phyloP scores from a whole-genome alignment of 148 eudicot species.

The Camellia sinensis region DNA sequence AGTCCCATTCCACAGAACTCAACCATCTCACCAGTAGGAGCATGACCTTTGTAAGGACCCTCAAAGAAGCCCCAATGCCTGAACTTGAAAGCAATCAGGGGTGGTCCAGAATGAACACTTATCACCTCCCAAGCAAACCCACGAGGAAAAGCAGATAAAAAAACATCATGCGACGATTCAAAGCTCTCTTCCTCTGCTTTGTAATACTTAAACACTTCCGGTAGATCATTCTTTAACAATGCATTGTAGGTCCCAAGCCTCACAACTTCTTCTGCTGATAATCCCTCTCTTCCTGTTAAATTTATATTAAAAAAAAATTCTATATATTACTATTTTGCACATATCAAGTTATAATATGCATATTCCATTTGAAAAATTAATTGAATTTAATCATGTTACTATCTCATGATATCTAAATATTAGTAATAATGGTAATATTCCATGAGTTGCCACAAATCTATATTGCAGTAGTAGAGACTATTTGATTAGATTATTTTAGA shows the following conservation, averaged over 20 bases:
- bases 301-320: background rate
- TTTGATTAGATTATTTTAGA: no score
- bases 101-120: constrained; percentile 74
- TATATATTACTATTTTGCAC: no score
- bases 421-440: no score
- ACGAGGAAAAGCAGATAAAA: constrained; percentile 70
- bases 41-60: constrained; percentile 73
- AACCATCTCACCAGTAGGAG: constrained; percentile 75
- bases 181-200: constrained; percentile 78
- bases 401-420: no score
- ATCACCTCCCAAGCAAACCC: constrained; percentile 91
- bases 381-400: no score
- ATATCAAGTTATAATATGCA: no score
- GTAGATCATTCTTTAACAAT: constrained; percentile 58
- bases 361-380: no score
- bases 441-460: no score
- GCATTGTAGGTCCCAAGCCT: constrained; percentile 72
- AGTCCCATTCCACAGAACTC: constrained; percentile 79
- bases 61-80: constrained; percentile 95
- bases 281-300: constrained; percentile 59
- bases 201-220: constrained; percentile 59
- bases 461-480: no score
- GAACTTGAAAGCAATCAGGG: constrained; percentile 68
- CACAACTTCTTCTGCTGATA: constrained; percentile 75
- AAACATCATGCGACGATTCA: constrained; percentile 73